Evolutionary conservation across 1,139 yeast genomes (phyloP), one percentile per base, ranked within the genome.

Genomic region (Taiozyma sp.): DNA sequence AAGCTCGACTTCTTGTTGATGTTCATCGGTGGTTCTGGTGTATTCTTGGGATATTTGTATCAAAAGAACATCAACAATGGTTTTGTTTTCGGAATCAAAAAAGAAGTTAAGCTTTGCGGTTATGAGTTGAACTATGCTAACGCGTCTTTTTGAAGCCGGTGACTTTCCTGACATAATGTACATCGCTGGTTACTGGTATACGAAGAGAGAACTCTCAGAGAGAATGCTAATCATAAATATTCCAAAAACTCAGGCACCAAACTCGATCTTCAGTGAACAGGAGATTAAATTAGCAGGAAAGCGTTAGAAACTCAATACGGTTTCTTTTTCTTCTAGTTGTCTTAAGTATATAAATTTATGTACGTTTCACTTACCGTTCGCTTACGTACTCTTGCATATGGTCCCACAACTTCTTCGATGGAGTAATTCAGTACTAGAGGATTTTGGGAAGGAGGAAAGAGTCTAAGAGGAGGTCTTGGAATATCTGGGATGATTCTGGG

Each of bases 221-320:
- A 63, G 50, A 39, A 19, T 39, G 22, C 5, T 26, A 3, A 39
- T 55, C 63, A 14, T 68, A 3, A 93, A 90, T 46, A 47, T 53
- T 16, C 58, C 58, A 29, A 46, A 49, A 39, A 49, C 47, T 32
- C 49, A 47, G 30, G 35, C 41, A 6, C 48, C 54, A 19, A 76
- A 89, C 65, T 49, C 48, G 46, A 14, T 45, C 26, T 50, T 53
- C 11, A 51, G 24, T 32, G 49, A 58, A 6, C 57, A 59, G 3
- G 71, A 70, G 56, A 81, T 83, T 45, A 69, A 77, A 53, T 68
- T 84, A 49, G 87, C 88, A 14, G 34, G 46, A 13, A 41, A 37
- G 16, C 76, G 89, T 64, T 19, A 19, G 19, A 19, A 2, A 19
- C 19, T 19, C 19, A 19, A 19, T 19, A 19, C 19, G 3, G 19